These are phyloP conservation scores for Bryopsis sp. DNA, from an alignment of 139 green algal genomes.

Conservation along the genomic window DNA sequence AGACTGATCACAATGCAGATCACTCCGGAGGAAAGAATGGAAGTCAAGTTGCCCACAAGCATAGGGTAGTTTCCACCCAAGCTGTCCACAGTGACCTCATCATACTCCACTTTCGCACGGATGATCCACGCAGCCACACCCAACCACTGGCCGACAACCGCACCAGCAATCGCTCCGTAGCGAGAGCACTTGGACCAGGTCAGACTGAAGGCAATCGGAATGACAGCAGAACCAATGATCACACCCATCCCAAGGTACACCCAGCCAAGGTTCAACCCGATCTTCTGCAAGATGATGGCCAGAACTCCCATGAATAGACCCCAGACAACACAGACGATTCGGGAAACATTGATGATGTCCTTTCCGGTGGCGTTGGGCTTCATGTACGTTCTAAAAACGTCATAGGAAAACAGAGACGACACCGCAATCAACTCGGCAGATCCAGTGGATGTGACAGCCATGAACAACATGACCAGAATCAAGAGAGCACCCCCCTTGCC, in stretches of 20 bases:
- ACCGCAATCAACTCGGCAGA: conserved; percentile 86
- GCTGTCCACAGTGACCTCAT: conserved; percentile 39
- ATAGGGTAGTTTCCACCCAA: conserved; percentile 70
- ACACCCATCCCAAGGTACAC: conserved; percentile 80
- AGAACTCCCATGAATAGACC: conserved; percentile 64
- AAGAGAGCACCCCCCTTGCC: conserved; percentile 71
- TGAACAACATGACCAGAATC: conserved; percentile 75
- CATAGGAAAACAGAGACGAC: conserved; percentile 73
- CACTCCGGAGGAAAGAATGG: conserved; percentile 56
- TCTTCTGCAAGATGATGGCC: conserved; percentile 68
- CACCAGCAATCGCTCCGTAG: conserved; percentile 54
- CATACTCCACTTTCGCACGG: conserved; percentile 27
- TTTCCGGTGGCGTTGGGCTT: conserved; percentile 64
- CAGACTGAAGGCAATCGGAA: conserved; percentile 57
- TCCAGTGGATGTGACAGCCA: conserved; percentile 78
- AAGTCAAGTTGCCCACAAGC: conserved; percentile 75
- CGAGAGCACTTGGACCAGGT: conserved; percentile 66
- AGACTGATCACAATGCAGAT: conserved; percentile 51
- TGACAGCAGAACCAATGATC: conserved; percentile 80
- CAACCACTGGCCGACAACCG: conserved; percentile 38
- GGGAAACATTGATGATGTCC: conserved; percentile 62
- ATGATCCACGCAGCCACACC: conserved; percentile 58
- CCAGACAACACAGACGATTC: conserved; percentile 38
- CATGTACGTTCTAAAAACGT: conserved; percentile 58
- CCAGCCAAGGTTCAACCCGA: conserved; percentile 63